Evolutionary conservation across 306 rosid genomes (phyloP).

Genomic region (peach (Prunus persica)): Prunus_persica_NCBIv2 NC_034009.1:28598001-28598500

Average conservation of each 20-base stretch:
- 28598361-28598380: constrained; percentile 77
- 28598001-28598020: constrained; percentile 83
- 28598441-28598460: constrained; percentile 80
- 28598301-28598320: constrained; percentile 83
- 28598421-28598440: constrained; percentile 95
- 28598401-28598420: constrained; percentile 90
- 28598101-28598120: constrained; percentile 28
- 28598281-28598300: constrained; percentile 75
- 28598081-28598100: constrained; percentile 52
- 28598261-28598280: constrained; percentile 47
- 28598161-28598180: too few species aligned
- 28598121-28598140: neutral
- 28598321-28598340: constrained; percentile 59
- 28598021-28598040: constrained; percentile 65
- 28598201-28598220: neutral
- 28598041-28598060: constrained; percentile 71
- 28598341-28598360: constrained; percentile 86
- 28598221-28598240: constrained; percentile 48
- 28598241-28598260: constrained; percentile 54
- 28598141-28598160: too few species aligned
- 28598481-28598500: constrained; percentile 38
- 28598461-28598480: constrained; percentile 72
- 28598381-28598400: constrained; percentile 71
- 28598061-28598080: constrained; percentile 82
- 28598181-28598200: neutral